Conservation (phyloP, 805 yeast genomes). For the Candida wancherniae region DNA sequence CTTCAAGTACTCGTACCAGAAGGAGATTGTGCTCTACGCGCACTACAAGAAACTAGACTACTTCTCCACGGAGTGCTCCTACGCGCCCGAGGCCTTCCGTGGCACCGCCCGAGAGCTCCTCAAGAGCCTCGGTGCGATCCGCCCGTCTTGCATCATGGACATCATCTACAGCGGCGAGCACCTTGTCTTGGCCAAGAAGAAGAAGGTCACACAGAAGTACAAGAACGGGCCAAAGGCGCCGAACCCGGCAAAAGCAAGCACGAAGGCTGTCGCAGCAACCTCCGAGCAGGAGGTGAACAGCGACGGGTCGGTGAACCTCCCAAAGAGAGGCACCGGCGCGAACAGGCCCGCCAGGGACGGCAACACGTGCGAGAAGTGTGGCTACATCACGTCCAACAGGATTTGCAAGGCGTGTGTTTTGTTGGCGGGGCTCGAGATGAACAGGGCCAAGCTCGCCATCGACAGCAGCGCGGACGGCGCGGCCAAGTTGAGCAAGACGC, state of each 20-base stretch:
- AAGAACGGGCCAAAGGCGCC: slow-evolving; percentile 24
- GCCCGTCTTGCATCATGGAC: slow-evolving; percentile 92
- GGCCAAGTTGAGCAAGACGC: slow-evolving; percentile 53
- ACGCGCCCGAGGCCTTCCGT: slow-evolving; percentile 97
- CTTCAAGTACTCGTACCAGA: slow-evolving; percentile 91
- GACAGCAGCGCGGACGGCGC: slow-evolving; percentile 62
- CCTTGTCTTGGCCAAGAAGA: slow-evolving; percentile 59
- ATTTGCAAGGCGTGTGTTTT: slow-evolving; percentile 92
- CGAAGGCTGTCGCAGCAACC: slow-evolving; percentile 2
- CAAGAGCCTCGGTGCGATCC: slow-evolving; percentile 81
- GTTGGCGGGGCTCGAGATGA: slow-evolving; percentile 75
- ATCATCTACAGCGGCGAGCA: slow-evolving; percentile 92
- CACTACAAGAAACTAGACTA: slow-evolving; percentile 93
- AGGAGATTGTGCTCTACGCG: slow-evolving; percentile 95
- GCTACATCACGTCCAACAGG: slow-evolving; percentile 81
- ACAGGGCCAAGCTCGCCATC: slow-evolving; percentile 60
- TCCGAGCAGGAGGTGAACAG: slow-evolving; percentile 50
- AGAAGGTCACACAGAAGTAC: slow-evolving; percentile 35
- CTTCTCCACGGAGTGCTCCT: slow-evolving; percentile 94
- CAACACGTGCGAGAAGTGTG: slow-evolving; percentile 80
- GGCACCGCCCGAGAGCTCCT: slow-evolving; percentile 94
- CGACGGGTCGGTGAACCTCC: slow-evolving; percentile 58
- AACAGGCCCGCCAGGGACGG: slow-evolving; percentile 47
- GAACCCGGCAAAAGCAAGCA: neutral
- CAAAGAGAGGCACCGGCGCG: slow-evolving; percentile 16